Base-by-base conservation (phyloP, 192 early-diverging fungal genomes). In the Obelidium mucronatum region DNA sequence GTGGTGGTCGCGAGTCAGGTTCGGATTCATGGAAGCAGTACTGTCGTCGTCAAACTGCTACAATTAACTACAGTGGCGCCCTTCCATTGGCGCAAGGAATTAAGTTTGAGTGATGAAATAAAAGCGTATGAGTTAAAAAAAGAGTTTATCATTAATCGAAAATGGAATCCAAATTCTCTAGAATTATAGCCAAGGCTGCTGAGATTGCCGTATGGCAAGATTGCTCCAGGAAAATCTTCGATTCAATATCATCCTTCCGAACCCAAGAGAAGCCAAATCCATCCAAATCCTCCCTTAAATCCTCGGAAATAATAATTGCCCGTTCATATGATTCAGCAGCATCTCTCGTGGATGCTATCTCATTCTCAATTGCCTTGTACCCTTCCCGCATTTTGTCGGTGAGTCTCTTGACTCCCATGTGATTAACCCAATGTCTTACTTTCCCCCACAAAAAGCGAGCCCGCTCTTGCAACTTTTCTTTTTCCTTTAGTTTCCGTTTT, bases 1-100 rank as follows among this genome's bases (percentile, higher is more conserved):
- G 95, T 65, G 94, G 95, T 36, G 96, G 96, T 63, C 92, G 94
- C 68, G 96, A 88, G 84, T 92, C 91, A 78, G 96, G 96, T 35
- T 91, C 90, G 70, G 94, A 95, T 78, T 85, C 91, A 40, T 98
- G 96, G 96, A 96, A 98, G 86, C 94, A 95, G 82, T 95, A 95
- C 83, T 92, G 90, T 81, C 84, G 94, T 54, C 79, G 93, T 33
- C 89, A 91, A 78, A 94, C 91, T 6, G 92, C 90, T 74, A 93
- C 92, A 64, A 92, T 97, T 82, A 96, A 96, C 85, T 95, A 94
- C 81, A 88, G 89, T 74, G 93, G 93, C 15, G 85, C 85, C 77
- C 81, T 98, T 35, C 95, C 96, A 40, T 88, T 97, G 30, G 95
- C 96, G 33, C 96, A 98, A 82, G 96, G 96, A 42, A 97, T 98